Base-by-base conservation (phyloP, 441 rosid species). In the Rhodomyrtus psidioides region DNA sequence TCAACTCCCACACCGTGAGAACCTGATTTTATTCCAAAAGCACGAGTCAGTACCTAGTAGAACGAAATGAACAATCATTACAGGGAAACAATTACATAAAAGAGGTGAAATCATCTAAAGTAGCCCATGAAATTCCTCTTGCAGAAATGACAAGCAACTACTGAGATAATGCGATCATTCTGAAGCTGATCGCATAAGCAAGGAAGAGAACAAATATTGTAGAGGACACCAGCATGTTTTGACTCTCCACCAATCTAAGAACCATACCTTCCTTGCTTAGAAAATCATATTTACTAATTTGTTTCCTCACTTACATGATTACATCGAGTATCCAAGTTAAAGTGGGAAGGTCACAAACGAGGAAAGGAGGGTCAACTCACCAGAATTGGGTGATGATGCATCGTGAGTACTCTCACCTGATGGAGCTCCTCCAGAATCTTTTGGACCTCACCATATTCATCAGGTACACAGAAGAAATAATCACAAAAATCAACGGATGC, bases 331-430 rank as follows among this genome's bases (percentile, higher is more conserved):
- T 3, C 39, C 39, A 23, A 8, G 55, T 57, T 14, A 57, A 56
- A 51, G 46, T 55, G 62, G 59, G 54, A 42, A 49, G 24, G 46
- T 26, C 16, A 27, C 58, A 51, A 34, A 51, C 16, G 19, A 17
- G 57, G 21, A 46, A 51, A 27, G 30, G 81, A 23, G 7, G 76
- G 53, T 26, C 57, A 53, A 55, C 55, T 85, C 23, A 85, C 87
- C 84, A 85, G 51, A 28, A 85, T 58, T 56, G 87, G 87, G 53
- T 44, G 83, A 46, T 85, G 83, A 51, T 79, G 74, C 84, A 85
- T 58, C 9, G 84, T 81, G 26, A 85, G n/a, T 15, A 58, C 53
- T 81, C 53, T 85, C 53, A 53, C 81, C n/a, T 85, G 84, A 81
- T 16, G 26, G 60, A 85, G 84, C 56, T 81, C 82, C 76, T 81